These are phyloP conservation scores for Hericium coralloides DNA, from an alignment of 768 basidiomycete genomes.

Conservation along the genomic window DNA sequence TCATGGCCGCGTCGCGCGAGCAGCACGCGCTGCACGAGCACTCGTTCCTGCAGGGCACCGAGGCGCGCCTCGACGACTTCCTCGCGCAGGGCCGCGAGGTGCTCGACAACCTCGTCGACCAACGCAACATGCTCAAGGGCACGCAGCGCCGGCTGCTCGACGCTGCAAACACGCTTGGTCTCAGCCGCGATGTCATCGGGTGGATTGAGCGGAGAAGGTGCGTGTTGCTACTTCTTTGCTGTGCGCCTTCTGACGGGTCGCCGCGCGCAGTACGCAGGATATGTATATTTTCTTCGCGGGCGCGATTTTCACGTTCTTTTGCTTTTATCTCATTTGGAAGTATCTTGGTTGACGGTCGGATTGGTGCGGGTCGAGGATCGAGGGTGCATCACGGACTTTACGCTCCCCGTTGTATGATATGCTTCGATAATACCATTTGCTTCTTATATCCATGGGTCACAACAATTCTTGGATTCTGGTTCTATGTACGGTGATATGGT, in stretches of 20 bases:
- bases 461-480: neutral
- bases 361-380: constrained; percentile 4
- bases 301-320: constrained; percentile 80
- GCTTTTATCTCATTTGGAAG: constrained; percentile 88
- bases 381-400: neutral
- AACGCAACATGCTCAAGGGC: constrained; percentile 91
- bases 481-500: too few species aligned
- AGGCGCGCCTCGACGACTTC: constrained; percentile 79
- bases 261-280: constrained; percentile 70
- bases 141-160: constrained; percentile 80
- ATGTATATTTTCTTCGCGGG: constrained; percentile 90
- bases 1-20: constrained; percentile 51
- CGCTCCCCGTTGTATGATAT: neutral
- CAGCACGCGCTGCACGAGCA: constrained; percentile 82
- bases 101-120: constrained; percentile 86
- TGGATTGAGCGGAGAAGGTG: constrained; percentile 97
- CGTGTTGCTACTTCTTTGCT: constrained; percentile 18
- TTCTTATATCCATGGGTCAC: neutral
- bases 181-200: constrained; percentile 90
- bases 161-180: constrained; percentile 88
- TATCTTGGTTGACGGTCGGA: constrained; percentile 50
- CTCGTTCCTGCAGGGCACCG: constrained; percentile 78
- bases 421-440: neutral
- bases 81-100: constrained; percentile 88
- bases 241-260: neutral